Percentiles rank a stretch among this genome's conserved stretches.
Conservation (phyloP, 495 filamentous ascomycete species). For the Xylaria longipes region DNA sequence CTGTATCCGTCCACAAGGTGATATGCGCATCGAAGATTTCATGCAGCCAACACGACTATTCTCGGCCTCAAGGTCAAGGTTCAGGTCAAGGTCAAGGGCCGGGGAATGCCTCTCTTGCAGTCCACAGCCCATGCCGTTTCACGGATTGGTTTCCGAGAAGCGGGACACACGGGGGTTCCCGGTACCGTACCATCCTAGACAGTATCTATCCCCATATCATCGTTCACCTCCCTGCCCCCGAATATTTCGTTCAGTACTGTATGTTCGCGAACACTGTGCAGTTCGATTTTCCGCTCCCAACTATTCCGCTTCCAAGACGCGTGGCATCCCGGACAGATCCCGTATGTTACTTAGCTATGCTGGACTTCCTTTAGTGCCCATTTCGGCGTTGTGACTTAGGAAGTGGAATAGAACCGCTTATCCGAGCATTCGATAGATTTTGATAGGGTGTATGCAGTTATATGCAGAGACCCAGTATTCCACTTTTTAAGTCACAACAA, state of each 20-base stretch:
- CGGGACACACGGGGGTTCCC: constrained; percentile 5
- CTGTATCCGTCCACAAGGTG: constrained; percentile 3
- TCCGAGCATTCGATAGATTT: no score
- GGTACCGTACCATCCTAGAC: neutral
- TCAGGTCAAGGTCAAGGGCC: constrained; percentile 11
- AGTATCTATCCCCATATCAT: constrained; percentile 8
- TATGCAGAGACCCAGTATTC: no score
- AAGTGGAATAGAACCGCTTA: no score
- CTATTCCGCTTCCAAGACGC: neutral
- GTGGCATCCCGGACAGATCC: no score
- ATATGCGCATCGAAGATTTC: constrained; percentile 1
- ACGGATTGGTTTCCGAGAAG: constrained; percentile 12
- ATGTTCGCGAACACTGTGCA: neutral
- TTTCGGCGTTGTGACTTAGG: no score
- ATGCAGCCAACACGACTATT: constrained; percentile 16
- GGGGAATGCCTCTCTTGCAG: constrained; percentile 16
- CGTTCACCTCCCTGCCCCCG: neutral
- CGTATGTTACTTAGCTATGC: no score
- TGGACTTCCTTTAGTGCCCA: no score
- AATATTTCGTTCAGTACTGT: neutral
- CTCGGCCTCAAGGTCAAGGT: constrained; percentile 18
- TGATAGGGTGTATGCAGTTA: no score
- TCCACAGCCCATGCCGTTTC: constrained; percentile 15
- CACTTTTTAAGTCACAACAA: no score
- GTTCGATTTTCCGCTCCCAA: neutral